Evolutionary conservation across 2,329 filamentous ascomycete species (phyloP), one percentile per base, ranked within the genome.

Genomic region (Blastomyces silverae): DNA sequence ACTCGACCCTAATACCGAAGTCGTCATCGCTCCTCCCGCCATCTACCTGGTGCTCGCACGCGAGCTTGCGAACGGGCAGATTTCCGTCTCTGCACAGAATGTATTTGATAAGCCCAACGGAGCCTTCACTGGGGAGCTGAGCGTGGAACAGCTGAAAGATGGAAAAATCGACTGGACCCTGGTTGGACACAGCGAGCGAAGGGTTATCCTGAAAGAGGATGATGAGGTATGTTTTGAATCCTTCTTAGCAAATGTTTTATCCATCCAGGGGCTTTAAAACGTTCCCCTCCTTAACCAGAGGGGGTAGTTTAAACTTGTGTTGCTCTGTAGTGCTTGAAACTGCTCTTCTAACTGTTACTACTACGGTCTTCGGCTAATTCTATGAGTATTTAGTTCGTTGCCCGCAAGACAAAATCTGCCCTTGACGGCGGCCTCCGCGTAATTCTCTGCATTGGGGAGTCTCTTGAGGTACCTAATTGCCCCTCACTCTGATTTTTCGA

Each of bases 361-460:
- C 37, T 22, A 44, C 11, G 6, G n/a, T 8, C 37, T 13, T 28
- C 42, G 59, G 61, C 28, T 62, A 62, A 67, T 42, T 50, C 46
- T 8, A 39, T 65, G n/a, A 60, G 20, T 46, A 61, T 64, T 56
- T 72, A 83, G 74, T 88, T 94, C 72, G 87, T 97, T 70, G 91
- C 93, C 69, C 86, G 84, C 81, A 99, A 99, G 89, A 94, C 92
- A 79, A 96, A 96, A 86, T 87, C 87, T 73, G 92, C 94, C 67
- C 83, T 94, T 66, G 91, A 95, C 75, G 89, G 89, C 74, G 93
- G 92, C 68, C 77, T 99, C 70, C 84, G 86, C 71, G 94, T 97
- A 75, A 96, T 99, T 79, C 89, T 96, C 82, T 99, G 94, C 87
- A 94, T 91, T 78, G 94, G 94, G 73, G 94, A 99, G 87, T 91